Evolutionary conservation across 2,329 filamentous ascomycete species (phyloP).

Genomic region (Colletotrichum brevisporum): DNA sequence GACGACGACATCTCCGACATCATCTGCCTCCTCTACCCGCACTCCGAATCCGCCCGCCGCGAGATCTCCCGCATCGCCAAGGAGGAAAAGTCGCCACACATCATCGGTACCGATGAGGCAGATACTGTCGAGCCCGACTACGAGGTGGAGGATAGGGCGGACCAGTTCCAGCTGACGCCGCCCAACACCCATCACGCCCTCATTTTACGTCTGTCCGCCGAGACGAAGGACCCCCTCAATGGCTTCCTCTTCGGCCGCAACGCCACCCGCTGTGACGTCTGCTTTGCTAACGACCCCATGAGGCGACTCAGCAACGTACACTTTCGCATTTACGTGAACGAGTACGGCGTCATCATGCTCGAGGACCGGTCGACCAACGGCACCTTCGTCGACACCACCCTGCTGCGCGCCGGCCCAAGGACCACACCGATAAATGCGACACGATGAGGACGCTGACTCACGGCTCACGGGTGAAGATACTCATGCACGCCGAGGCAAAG

Average conservation of each 20-base stretch:
- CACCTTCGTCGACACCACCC: constrained; percentile 83
- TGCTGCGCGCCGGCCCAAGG: constrained; percentile 66
- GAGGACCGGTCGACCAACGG: constrained; percentile 97
- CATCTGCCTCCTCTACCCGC: constrained; percentile 88
- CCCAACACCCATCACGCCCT: constrained; percentile 75
- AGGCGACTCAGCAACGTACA: constrained; percentile 93
- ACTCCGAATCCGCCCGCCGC: constrained; percentile 77
- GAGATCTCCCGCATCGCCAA: constrained; percentile 72
- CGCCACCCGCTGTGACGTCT: constrained; percentile 77
- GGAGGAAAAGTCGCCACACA: constrained; percentile 60
- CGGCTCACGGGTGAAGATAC: constrained; percentile 81
- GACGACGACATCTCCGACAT: constrained; percentile 90
- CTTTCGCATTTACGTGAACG: constrained; percentile 92
- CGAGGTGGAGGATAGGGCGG: constrained; percentile 63
- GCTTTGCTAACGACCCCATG: constrained; percentile 74
- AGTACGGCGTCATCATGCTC: constrained; percentile 89
- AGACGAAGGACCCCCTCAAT: constrained; percentile 74
- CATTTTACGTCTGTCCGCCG: constrained; percentile 83
- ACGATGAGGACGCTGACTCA: constrained; percentile 75
- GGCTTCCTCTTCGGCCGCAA: constrained; percentile 94
- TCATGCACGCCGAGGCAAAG: constrained; percentile 62
- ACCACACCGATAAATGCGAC: constrained; percentile 52
- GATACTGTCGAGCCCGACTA: constrained; percentile 67
- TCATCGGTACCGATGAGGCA: constrained; percentile 64
- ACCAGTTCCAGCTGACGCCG: constrained; percentile 65